Evolutionary conservation across 2,329 filamentous ascomycete genomes (phyloP), one percentile per base, ranked within the genome.

Genomic region (Exophiala oligosperma): DNA sequence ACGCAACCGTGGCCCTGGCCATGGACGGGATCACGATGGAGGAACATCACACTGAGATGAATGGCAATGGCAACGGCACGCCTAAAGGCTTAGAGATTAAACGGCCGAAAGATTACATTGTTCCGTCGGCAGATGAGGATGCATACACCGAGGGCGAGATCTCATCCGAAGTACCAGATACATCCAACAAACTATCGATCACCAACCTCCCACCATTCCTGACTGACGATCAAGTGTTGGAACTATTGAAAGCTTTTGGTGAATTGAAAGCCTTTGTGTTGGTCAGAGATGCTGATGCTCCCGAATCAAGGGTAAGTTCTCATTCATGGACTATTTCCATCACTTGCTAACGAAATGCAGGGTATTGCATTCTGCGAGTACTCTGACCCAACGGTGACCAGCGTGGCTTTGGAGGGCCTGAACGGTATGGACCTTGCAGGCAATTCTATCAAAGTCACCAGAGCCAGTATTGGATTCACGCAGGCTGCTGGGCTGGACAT

Each of bases 321-420:
- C 49, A 23, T 26, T 12, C 5, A n/a, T 24, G 11, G 32, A 3
- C 9, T 12, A n/a, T n/a, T 5, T 43, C 0, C 3, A 24, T 9
- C 51, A 52, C 23, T 59, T 26, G 55, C 66, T 67, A 62, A 68
- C 41, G 38, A 40, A 29, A 48, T 60, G 32, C 65, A 96, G 88
- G 94, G 94, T 32, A 92, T 99, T 68, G 93, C 93, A 0, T 99
- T 99, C 78, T 96, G 91, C 76, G 95, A 99, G 74, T 99, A 97
- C 68, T 81, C 84, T 54, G 91, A 97, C 61, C 83, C 91, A 6
- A 72, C 73, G 26, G 74, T 81, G 7, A 97, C 94, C 24, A 87
- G 90, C 57, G 88, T 93, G 59, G 94, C 94, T 11, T 88, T 97
- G 12, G 90, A 97, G 66, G 91, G 91, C 9, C 79, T 99, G 29